Conservation (phyloP, 2,329 filamentous ascomycete genomes). For the Penicillium expansum region DNA sequence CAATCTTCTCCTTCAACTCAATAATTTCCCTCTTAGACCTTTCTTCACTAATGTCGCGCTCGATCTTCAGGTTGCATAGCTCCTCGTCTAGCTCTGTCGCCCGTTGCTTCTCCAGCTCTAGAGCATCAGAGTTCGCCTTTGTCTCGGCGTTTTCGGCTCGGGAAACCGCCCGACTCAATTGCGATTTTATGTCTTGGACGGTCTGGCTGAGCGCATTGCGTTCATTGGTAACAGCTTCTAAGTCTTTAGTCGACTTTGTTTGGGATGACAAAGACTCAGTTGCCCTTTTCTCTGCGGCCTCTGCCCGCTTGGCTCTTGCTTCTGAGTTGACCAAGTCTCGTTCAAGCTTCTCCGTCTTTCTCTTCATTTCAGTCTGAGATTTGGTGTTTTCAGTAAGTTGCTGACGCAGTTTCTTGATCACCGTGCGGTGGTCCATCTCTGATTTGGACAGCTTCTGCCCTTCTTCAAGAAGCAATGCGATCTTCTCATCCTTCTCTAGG, state of each 20-base stretch:
- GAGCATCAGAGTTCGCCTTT: conserved; percentile 63
- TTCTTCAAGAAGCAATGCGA: conserved; percentile 86
- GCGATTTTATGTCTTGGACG: conserved; percentile 66
- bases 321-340: conserved; percentile 50
- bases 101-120: conserved; percentile 63
- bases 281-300: conserved; percentile 58
- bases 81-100: conserved; percentile 60
- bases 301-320: conserved; percentile 59
- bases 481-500: conserved; percentile 85
- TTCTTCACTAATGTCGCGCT: conserved; percentile 72
- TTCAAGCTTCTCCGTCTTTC: conserved; percentile 60
- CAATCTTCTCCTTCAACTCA: conserved; percentile 70
- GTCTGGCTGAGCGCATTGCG: conserved; percentile 61
- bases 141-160: conserved; percentile 65
- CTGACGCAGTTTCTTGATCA: conserved; percentile 73
- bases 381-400: conserved; percentile 54
- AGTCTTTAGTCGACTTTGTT: conserved; percentile 54
- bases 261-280: conserved; percentile 55
- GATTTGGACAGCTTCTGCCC: conserved; percentile 82
- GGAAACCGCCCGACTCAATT: conserved; percentile 66
- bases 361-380: conserved; percentile 47
- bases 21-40: conserved; percentile 67
- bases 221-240: conserved; percentile 62
- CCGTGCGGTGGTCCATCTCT: conserved; percentile 78
- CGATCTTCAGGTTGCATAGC: conserved; percentile 64